These are phyloP conservation scores for Euphorbia peplus DNA, from an alignment of 345 rosid species.

Conservation along the genomic window DNA sequence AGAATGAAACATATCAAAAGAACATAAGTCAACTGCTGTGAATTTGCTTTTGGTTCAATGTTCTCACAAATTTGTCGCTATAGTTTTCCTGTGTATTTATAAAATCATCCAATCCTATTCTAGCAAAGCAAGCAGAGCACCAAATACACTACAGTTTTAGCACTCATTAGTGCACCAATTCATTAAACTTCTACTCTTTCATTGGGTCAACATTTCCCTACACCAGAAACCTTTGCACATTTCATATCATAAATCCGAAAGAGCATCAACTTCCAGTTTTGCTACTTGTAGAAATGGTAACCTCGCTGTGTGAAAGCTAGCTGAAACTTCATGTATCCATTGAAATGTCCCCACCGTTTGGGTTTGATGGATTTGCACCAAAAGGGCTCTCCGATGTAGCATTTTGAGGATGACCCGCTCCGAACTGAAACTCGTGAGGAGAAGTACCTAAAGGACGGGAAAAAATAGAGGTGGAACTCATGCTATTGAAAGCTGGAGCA, in stretches of 20 bases:
- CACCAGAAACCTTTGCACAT: neutral
- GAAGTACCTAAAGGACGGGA: conserved; percentile 40
- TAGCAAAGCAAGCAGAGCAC: neutral
- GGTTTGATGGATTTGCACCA: conserved; percentile 30
- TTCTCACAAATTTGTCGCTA: neutral
- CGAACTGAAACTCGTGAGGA: conserved; percentile 69
- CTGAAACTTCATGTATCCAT: conserved; percentile 59
- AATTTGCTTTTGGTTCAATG: no score
- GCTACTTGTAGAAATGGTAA: conserved; percentile 9
- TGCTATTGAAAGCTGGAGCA: conserved; percentile 46
- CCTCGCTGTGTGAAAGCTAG: neutral
- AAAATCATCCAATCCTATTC: neutral
- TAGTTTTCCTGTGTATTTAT: neutral
- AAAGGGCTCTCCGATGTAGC: conserved; percentile 25
- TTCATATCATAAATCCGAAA: conserved; percentile 9
- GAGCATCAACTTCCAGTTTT: no score
- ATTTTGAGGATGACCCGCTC: conserved; percentile 45
- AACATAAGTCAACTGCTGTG: no score
- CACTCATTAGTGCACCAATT: neutral
- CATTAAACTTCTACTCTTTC: neutral
- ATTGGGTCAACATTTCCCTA: conserved; percentile 12
- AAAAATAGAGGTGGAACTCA: conserved; percentile 55
- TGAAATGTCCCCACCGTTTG: conserved; percentile 50
- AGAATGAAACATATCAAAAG: no score
- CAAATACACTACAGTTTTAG: conserved; percentile 2